A percentile compares a stretch with the other conserved stretches of the same genome.
These are phyloP conservation scores for Trichosporon faecale DNA, from an alignment of 1,284 basidiomycete species.

Conservation along the genomic window DNA sequence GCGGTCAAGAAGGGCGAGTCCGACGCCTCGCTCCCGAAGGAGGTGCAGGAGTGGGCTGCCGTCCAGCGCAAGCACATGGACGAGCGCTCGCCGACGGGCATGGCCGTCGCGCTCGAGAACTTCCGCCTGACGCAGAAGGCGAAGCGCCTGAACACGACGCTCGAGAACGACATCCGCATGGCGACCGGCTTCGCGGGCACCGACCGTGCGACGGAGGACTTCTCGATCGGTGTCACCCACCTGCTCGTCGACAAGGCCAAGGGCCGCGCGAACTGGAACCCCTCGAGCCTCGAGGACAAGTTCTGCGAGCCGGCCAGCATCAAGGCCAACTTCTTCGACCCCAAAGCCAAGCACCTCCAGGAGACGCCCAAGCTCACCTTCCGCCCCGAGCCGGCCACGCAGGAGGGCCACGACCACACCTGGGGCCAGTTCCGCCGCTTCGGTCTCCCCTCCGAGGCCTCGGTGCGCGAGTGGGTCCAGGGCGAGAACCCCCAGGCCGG, in stretches of 20 bases:
- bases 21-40: constrained; percentile 52
- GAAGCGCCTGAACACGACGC: constrained; percentile 61
- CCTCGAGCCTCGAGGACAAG: constrained; percentile 62
- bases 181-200: constrained; percentile 35
- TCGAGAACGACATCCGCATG: constrained; percentile 61
- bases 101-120: constrained; percentile 77
- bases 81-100: constrained; percentile 78
- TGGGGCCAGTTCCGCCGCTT: constrained; percentile 50
- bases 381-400: constrained; percentile 28
- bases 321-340: constrained; percentile 37
- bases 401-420: constrained; percentile 36
- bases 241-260: constrained; percentile 66
- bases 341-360: constrained; percentile 63
- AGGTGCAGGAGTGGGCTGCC: constrained; percentile 68
- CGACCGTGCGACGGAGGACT: constrained; percentile 71
- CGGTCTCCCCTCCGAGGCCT: constrained; percentile 46
- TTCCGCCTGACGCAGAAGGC: constrained; percentile 66
- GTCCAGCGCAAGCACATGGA: constrained; percentile 64
- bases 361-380: constrained; percentile 50
- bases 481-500: constrained; percentile 44
- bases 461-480: constrained; percentile 38
- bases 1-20: constrained; percentile 56
- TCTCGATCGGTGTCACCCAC: constrained; percentile 71
- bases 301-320: constrained; percentile 57
- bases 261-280: constrained; percentile 47